Base-by-base conservation (phyloP, 2,329 filamentous ascomycete species). In the Paramyrothecium roridum region DNA sequence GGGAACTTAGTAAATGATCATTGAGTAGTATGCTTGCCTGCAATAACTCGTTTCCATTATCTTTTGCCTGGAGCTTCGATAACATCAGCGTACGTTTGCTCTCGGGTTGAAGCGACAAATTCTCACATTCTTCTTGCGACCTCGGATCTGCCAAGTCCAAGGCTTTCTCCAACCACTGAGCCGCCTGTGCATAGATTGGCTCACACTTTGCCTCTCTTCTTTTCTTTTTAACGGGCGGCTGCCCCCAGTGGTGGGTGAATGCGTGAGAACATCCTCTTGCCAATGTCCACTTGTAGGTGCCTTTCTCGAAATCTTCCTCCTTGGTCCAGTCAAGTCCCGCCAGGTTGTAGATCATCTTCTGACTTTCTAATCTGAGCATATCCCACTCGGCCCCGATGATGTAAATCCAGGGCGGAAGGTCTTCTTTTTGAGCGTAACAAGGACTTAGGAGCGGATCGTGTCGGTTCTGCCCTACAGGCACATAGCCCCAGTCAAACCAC, bases 331-430 rank as follows among this genome's bases (percentile, higher is more conserved):
- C 53, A 19, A 55, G n/a, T 12, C 40, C 53, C 8, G 53, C 53
- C 10, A 55, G 48, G 12, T 46, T 37, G 33, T 23, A 21, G 10
- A 55, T 55, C 53, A 51, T 51, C 21, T 46, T 19, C 37, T 55
- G 53, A 12, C 20, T 58, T 59, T 74, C 71, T 19, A 60, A 54
- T 21, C 62, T 63, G 3, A 73, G 61, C 59, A 70, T 67, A 59
- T 76, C 74, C 52, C 68, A 70, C 63, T 77, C 67, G 8, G 71
- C 71, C 0, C 63, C 70, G 16, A 76, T 59, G 56, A 76, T 60
- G 53, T 70, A 74, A 17, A 76, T 64, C 33, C 68, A 61, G 3
- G 57, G 55, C 12, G 73, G 74, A 8, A 76, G 58, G 22, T 63
- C 60, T 17, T 63, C 61, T 20, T 64, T 59, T 23, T 52, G 26